Conservation (phyloP, 2,329 filamentous ascomycete species). For the Ophiosphaerella herpotricha region DNA sequence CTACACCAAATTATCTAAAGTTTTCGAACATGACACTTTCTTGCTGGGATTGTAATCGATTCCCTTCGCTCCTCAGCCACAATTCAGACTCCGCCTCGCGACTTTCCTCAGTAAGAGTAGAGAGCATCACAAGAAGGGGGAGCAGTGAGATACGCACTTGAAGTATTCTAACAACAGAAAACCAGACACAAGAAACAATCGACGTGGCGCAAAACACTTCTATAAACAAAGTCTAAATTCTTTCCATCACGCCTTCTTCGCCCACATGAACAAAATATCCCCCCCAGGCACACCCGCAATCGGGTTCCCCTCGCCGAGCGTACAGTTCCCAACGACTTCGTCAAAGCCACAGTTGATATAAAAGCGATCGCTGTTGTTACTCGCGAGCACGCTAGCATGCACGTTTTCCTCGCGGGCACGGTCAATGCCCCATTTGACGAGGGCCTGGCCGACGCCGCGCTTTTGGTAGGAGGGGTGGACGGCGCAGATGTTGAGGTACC, state of each 20-base stretch:
- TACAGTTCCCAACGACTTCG: slow-evolving; percentile 36
- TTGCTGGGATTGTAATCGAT: too few relatives aligned
- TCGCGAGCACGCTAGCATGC: slow-evolving; percentile 48
- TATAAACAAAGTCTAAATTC: too few relatives aligned
- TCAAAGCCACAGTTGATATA: slow-evolving; percentile 47
- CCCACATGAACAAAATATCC: slow-evolving; percentile 39
- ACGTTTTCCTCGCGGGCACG: slow-evolving; percentile 44
- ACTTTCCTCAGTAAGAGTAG: too few relatives aligned
- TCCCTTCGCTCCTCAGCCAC: too few relatives aligned
- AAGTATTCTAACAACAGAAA: too few relatives aligned
- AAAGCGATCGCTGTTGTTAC: slow-evolving; percentile 48
- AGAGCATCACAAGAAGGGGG: too few relatives aligned
- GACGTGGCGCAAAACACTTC: too few relatives aligned
- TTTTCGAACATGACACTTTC: too few relatives aligned
- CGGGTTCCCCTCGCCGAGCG: slow-evolving; percentile 40
- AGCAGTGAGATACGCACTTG: too few relatives aligned
- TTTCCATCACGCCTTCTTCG: slow-evolving; percentile 3
- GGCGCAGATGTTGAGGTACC: slow-evolving; percentile 47
- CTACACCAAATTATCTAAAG: too few relatives aligned
- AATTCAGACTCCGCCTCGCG: too few relatives aligned
- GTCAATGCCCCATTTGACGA: slow-evolving; percentile 51
- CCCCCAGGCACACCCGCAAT: slow-evolving; percentile 33
- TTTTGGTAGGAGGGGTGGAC: slow-evolving; percentile 49
- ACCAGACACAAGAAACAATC: too few relatives aligned
- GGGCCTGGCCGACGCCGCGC: slow-evolving; percentile 41